Evolutionary conservation across 352 stramenopile species (phyloP).

Genomic region (Globisporangium middletonii): DNA sequence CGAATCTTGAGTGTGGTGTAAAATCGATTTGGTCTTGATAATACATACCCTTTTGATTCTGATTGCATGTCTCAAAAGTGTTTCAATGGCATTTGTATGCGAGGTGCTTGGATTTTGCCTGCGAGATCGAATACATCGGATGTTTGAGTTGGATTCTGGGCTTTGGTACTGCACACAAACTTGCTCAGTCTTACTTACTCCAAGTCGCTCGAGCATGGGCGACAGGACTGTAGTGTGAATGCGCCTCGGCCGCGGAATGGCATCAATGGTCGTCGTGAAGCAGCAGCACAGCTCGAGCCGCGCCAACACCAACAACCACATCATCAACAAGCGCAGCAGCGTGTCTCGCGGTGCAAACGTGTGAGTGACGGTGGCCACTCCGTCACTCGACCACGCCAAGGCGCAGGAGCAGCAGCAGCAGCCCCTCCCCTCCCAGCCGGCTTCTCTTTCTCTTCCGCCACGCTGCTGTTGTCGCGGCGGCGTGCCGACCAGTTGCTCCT

Average conservation of each 20-base stretch:
- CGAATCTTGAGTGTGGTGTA: too few relatives aligned
- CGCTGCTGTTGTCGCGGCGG: neutral
- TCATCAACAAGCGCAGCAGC: too few relatives aligned
- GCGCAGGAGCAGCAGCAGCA: neutral
- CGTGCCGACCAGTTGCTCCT: neutral
- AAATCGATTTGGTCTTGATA: too few relatives aligned
- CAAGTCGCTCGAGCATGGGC: conserved; percentile 3
- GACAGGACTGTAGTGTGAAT: conserved; percentile 8
- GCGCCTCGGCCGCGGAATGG: neutral
- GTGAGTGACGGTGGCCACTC: conserved; percentile 8
- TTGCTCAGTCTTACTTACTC: neutral
- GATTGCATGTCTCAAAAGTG: conserved; percentile 2
- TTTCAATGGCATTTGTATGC: neutral
- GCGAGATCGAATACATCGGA: neutral
- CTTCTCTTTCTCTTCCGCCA: conserved; percentile 8
- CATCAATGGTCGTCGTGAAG: too few relatives aligned
- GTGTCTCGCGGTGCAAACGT: neutral
- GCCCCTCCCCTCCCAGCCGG: conserved; percentile 3
- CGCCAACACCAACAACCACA: too few relatives aligned
- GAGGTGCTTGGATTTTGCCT: conserved; percentile 10
- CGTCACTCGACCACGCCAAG: neutral
- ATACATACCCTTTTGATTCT: neutral
- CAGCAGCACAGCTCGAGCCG: too few relatives aligned
- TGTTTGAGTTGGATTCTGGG: neutral
- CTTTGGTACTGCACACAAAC: neutral